Percentiles rank a stretch among this genome's conserved stretches.
phyloP scores from a whole-genome alignment of 2,329 filamentous ascomycete species.

The Exophiala alcalophila region DNA sequence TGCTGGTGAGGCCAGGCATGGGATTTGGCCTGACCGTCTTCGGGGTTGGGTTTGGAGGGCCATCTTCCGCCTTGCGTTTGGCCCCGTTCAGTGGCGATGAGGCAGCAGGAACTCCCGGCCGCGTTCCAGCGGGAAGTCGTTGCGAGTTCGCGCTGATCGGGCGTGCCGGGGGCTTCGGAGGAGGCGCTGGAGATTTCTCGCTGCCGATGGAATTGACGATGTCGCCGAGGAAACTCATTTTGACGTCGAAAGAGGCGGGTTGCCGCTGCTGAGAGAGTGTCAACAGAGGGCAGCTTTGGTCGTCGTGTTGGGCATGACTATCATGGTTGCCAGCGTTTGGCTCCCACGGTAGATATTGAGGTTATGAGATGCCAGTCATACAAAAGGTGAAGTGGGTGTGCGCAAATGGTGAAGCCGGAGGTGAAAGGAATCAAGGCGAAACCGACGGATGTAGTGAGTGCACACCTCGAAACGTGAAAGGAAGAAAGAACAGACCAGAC shows the following conservation, averaged over 20 bases:
- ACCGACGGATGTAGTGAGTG: too few species aligned
- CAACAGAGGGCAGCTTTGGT: slow-evolving; percentile 4
- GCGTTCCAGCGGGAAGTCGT: slow-evolving; percentile 11
- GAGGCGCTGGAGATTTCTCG: slow-evolving; percentile 33
- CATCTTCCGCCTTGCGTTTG: slow-evolving; percentile 30
- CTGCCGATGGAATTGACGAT: slow-evolving; percentile 51
- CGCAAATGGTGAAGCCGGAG: neutral
- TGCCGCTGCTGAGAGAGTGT: slow-evolving; percentile 2
- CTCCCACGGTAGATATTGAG: neutral
- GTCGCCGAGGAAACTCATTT: slow-evolving; percentile 47
- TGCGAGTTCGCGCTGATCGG: slow-evolving; percentile 21
- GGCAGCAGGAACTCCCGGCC: slow-evolving; percentile 9
- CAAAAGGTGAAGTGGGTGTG: neutral
- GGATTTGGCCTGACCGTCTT: slow-evolving; percentile 26
- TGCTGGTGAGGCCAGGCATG: slow-evolving; percentile 13
- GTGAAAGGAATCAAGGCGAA: neutral
- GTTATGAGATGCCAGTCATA: neutral
- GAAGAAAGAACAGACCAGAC: too few species aligned
- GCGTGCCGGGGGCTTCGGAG: slow-evolving; percentile 20
- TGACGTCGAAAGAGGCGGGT: slow-evolving; percentile 1
- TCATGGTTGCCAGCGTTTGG: slow-evolving; percentile 12
- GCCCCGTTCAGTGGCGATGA: slow-evolving; percentile 19
- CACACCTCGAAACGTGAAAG: too few species aligned
- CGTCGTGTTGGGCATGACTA: slow-evolving; percentile 3
- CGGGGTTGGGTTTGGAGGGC: slow-evolving; percentile 9